These are phyloP conservation scores for Ganoderma lingzhi DNA, from an alignment of 1,284 basidiomycete species.

Conservation along the genomic window DNA sequence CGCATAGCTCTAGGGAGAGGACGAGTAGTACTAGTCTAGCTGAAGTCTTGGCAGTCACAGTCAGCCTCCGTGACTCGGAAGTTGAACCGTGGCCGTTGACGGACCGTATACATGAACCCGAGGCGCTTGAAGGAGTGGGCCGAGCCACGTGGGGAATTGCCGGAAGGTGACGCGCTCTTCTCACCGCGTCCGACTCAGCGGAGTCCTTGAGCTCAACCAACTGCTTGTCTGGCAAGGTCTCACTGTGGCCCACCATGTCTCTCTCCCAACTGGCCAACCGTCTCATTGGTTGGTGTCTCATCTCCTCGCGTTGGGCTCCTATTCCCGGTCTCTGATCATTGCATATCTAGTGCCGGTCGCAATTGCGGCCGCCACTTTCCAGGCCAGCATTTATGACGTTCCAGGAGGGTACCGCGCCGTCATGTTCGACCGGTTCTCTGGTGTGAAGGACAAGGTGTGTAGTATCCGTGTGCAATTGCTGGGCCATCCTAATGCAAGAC, in stretches of 20 bases:
- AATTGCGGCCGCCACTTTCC: constrained; percentile 69
- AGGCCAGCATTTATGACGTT: constrained; percentile 92
- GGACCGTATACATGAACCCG: too few species aligned
- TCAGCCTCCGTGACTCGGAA: too few species aligned
- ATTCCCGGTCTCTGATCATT: background rate
- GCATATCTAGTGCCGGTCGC: constrained; percentile 75
- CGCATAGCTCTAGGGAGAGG: too few species aligned
- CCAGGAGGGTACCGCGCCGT: constrained; percentile 95
- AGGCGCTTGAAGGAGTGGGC: too few species aligned
- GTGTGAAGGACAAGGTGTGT: constrained; percentile 82
- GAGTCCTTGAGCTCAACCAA: background rate
- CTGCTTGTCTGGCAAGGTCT: background rate
- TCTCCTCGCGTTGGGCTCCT: background rate
- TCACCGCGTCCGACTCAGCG: background rate
- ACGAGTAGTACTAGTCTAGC: too few species aligned
- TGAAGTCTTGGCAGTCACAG: too few species aligned
- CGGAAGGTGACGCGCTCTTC: background rate
- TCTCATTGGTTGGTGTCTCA: constrained; percentile 35
- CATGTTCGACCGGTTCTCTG: constrained; percentile 98
- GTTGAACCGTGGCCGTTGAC: too few species aligned
- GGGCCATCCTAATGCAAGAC: background rate
- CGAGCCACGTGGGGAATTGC: too few species aligned
- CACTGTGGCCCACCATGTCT: constrained; percentile 25
- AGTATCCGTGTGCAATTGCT: background rate
- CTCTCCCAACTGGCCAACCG: constrained; percentile 53